Percentiles rank a stretch among this genome's conserved stretches.
Evolutionary conservation across 805 yeast species (phyloP).

Genomic region (Yarrowia osloensis): DNA sequence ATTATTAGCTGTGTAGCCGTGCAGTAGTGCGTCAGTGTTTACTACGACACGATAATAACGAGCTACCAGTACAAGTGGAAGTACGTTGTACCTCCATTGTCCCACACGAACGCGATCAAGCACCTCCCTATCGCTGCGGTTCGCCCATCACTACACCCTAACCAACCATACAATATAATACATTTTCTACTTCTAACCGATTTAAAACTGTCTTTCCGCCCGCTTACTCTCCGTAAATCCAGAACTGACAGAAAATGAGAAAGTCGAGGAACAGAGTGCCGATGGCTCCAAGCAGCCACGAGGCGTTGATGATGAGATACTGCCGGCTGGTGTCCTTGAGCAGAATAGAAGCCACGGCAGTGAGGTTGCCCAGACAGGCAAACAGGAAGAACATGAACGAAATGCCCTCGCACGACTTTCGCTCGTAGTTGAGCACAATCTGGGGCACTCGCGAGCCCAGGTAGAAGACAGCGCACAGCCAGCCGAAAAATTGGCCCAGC

Average conservation of each 20-base stretch:
- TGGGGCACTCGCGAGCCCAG: constrained; percentile 93
- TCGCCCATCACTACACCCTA: no score
- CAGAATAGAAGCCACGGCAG: constrained; percentile 84
- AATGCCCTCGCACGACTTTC: constrained; percentile 94
- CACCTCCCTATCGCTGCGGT: no score
- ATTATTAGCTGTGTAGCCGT: no score
- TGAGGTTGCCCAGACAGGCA: constrained; percentile 91
- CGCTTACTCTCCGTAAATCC: constrained; percentile 52
- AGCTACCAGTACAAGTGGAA: no score
- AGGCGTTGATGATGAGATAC: constrained; percentile 76
- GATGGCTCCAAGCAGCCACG: constrained; percentile 90
- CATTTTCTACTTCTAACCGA: not conserved
- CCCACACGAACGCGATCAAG: no score
- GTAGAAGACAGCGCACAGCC: constrained; percentile 51
- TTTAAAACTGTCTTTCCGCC: not conserved
- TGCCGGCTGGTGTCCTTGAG: constrained; percentile 68
- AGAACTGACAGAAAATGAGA: constrained; percentile 81
- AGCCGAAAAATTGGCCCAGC: constrained; percentile 85
- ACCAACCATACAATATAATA: constrained; percentile 2
- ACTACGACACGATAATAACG: no score
- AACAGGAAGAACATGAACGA: constrained; percentile 90
- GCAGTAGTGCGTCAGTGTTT: no score
- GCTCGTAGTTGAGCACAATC: constrained; percentile 74
- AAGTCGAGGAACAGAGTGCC: constrained; percentile 87
- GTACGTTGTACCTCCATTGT: no score